Conservation (phyloP, 2,329 filamentous ascomycete genomes). For the Calonectria hawksworthii region DNA sequence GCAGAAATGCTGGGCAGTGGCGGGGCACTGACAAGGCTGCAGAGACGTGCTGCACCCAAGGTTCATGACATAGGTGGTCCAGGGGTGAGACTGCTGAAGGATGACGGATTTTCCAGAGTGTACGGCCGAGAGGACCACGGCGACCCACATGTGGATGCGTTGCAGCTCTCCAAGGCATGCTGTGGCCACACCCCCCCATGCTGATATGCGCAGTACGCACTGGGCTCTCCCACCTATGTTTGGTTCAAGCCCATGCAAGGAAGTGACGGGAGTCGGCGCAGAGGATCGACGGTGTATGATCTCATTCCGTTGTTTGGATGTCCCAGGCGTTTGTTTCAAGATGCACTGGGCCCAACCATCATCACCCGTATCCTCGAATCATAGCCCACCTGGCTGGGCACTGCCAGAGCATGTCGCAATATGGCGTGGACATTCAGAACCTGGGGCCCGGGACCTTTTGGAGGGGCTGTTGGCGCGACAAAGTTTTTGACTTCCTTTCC, state of each 20-base stretch:
- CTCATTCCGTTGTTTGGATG: conserved; percentile 46
- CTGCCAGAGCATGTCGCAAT: conserved; percentile 38
- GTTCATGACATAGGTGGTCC: conserved; percentile 39
- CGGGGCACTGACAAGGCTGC: conserved; percentile 44
- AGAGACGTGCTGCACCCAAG: conserved; percentile 37
- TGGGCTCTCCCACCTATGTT: conserved; percentile 30
- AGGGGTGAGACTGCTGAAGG: conserved; percentile 36
- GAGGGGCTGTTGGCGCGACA: conserved; percentile 27
- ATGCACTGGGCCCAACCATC: conserved; percentile 32
- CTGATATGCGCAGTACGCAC: conserved; percentile 18
- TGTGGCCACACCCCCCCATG: conserved; percentile 36
- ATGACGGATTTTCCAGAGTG: conserved; percentile 36
- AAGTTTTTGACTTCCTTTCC: conserved; percentile 25
- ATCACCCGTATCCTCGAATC: conserved; percentile 38
- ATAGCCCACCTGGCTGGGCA: conserved; percentile 26
- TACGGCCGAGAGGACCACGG: conserved; percentile 43
- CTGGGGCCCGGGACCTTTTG: conserved; percentile 32
- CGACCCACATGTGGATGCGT: conserved; percentile 37
- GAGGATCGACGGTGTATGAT: conserved; percentile 48
- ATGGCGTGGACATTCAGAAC: conserved; percentile 30
- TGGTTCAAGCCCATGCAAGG: conserved; percentile 39
- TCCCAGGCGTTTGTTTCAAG: conserved; percentile 48
- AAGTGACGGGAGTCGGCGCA: conserved; percentile 47
- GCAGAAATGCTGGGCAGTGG: conserved; percentile 19
- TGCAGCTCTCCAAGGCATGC: conserved; percentile 28